These are phyloP conservation scores for Calonectria henricotiae DNA, from an alignment of 2,329 filamentous ascomycete genomes.

Conservation along the genomic window DNA sequence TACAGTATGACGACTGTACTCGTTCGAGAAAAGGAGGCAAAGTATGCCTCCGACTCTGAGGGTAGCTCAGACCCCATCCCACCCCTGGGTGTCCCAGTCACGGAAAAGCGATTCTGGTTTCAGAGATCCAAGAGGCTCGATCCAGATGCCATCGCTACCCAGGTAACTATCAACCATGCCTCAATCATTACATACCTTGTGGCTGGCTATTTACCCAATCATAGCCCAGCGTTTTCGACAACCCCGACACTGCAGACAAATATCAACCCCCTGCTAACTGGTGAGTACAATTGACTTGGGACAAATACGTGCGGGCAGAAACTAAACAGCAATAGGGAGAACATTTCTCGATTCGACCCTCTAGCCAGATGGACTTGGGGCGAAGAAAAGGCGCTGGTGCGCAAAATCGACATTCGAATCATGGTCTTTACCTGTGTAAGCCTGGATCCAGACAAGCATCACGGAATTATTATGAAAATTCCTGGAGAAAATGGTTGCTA, in stretches of 20 bases:
- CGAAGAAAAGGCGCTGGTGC: slow-evolving; percentile 59
- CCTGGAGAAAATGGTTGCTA: not conserved
- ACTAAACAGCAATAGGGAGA: slow-evolving; percentile 50
- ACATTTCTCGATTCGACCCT: slow-evolving; percentile 66
- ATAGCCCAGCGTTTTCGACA: slow-evolving; percentile 34
- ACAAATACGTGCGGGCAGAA: too few relatives aligned
- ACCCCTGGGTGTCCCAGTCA: slow-evolving; percentile 25
- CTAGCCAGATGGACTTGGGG: slow-evolving; percentile 62
- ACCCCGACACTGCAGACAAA: slow-evolving; percentile 33
- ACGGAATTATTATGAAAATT: not conserved
- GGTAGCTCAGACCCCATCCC: slow-evolving; percentile 21
- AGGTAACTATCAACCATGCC: slow-evolving; percentile 6
- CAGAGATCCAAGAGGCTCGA: slow-evolving; percentile 47
- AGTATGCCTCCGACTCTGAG: slow-evolving; percentile 28
- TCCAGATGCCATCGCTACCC: slow-evolving; percentile 33
- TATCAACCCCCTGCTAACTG: slow-evolving; percentile 29
- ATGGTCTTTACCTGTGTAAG: slow-evolving; percentile 62
- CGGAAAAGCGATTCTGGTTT: slow-evolving; percentile 56
- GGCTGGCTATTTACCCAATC: not conserved
- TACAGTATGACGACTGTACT: slow-evolving; percentile 33
- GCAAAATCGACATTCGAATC: slow-evolving; percentile 62
- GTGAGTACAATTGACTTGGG: not conserved
- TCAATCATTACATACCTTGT: not conserved
- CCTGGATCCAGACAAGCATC: not conserved
- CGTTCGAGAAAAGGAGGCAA: slow-evolving; percentile 27